Evolutionary conservation across 192 early-diverging fungal species (phyloP), one percentile per base, ranked within the genome.

Genomic region (Chytriomyces confervae): DNA sequence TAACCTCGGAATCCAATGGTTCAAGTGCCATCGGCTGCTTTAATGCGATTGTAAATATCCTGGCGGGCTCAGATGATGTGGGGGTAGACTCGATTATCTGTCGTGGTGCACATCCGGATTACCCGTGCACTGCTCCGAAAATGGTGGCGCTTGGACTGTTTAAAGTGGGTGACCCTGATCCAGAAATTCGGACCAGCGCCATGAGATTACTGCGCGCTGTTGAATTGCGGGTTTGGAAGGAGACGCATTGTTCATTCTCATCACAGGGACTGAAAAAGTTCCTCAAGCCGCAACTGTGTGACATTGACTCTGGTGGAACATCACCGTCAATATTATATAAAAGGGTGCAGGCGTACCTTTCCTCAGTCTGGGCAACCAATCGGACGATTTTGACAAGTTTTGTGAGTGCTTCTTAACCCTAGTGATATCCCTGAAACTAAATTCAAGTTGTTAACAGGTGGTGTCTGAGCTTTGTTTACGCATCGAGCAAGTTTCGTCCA

Each of bases 241-340:
- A 73, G 23, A 53, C 79, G n/a, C 36, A 36, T 36, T 36, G 36
- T 36, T 77, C 69, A 50, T 75, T 76, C 43, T 69, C 63, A n/a
- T 57, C 53, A 5, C 13, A 57, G 53, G 16, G 18, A 47, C 43
- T 24, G 5, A 45, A 50, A 20, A 66, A 50, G 85, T 80, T 20
- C 70, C 73, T 36, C 71, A 78, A 51, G 72, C 75, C 44, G 79
- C 77, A 5, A 72, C 81, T 77, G 86, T 36, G 36, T 87, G 75
- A 65, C 84, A 6, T 68, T 93, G 47, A 90, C 53, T 70, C 93
- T 1, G 91, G 93, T 7, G 83, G 86, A 18, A 92, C 89, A 62
- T 87, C 88, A 27, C 73, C 95, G 50, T 92, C 95, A 0, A 86
- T 89, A 7, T 89, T 95, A 23, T 96, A 95, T 82, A 93, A 94